Percentiles rank a stretch among this genome's conserved stretches.
These are phyloP conservation scores for Pseudogymnoascus sp. DNA, from an alignment of 2,329 filamentous ascomycete genomes.

Conservation along the genomic window DNA sequence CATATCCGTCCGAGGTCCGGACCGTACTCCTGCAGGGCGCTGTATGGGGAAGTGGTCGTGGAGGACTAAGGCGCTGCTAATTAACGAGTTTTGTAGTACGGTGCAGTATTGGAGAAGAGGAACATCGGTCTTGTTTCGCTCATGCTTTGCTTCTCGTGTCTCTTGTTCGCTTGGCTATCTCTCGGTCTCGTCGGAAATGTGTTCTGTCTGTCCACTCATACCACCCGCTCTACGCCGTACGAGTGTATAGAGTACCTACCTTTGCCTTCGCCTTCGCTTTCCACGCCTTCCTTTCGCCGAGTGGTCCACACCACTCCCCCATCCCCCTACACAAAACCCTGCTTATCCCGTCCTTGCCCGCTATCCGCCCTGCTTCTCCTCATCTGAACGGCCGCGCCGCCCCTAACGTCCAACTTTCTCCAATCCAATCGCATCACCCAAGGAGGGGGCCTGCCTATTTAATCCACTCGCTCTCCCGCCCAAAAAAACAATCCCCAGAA, in stretches of 20 bases:
- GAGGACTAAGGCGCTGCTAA: not conserved
- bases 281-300: too few species aligned
- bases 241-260: too few species aligned
- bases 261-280: too few species aligned
- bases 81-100: not conserved
- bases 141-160: not conserved
- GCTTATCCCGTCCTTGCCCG: not conserved
- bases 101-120: not conserved
- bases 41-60: not conserved
- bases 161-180: constrained; percentile 1
- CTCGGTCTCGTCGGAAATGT: not conserved
- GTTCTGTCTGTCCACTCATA: not conserved
- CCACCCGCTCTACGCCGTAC: not conserved
- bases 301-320: not conserved
- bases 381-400: not conserved
- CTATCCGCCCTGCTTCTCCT: not conserved
- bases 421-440: not conserved
- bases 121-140: not conserved
- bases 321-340: not conserved
- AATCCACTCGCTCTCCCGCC: constrained; percentile 1
- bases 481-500: not conserved
- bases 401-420: not conserved
- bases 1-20: not conserved
- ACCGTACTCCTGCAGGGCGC: not conserved
- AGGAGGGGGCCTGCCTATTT: not conserved